Percentiles rank a stretch among this genome's conserved stretches.
These are phyloP conservation scores for Aspergillus bridgeri DNA, from an alignment of 495 filamentous ascomycete species.

Conservation along the genomic window DNA sequence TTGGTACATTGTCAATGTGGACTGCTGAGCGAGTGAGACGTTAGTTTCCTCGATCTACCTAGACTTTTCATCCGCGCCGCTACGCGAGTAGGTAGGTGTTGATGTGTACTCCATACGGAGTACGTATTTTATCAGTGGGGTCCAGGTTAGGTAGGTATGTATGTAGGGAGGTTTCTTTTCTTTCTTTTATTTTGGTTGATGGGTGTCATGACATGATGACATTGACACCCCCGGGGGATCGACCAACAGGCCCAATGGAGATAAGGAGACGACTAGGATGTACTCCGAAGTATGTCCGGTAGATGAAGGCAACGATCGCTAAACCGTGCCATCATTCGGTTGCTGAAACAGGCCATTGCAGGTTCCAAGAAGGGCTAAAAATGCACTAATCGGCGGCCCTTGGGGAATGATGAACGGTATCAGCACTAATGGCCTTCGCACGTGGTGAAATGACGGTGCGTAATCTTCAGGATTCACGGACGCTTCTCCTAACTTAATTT, in stretches of 20 bases:
- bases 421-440: not conserved
- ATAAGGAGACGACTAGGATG: not conserved
- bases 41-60: not conserved
- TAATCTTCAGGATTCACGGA: not conserved
- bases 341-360: not conserved
- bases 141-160: too few relatives aligned
- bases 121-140: too few relatives aligned
- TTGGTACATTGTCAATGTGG: not conserved
- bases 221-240: too few relatives aligned
- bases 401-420: not conserved
- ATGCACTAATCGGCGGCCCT: not conserved
- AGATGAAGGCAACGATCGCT: not conserved
- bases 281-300: too few relatives aligned
- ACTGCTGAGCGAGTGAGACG: not conserved
- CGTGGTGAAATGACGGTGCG: not conserved
- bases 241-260: not conserved
- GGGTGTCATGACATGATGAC: too few relatives aligned
- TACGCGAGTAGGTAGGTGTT: too few relatives aligned
- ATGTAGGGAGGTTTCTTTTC: too few relatives aligned
- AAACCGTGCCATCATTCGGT: not conserved
- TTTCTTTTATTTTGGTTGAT: too few relatives aligned
- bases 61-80: not conserved
- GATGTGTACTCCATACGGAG: too few relatives aligned
- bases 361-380: not conserved
- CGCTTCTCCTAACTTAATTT: not conserved